Base-by-base conservation (phyloP, 1,284 basidiomycete species). In the Ustilago loliicola region DNA sequence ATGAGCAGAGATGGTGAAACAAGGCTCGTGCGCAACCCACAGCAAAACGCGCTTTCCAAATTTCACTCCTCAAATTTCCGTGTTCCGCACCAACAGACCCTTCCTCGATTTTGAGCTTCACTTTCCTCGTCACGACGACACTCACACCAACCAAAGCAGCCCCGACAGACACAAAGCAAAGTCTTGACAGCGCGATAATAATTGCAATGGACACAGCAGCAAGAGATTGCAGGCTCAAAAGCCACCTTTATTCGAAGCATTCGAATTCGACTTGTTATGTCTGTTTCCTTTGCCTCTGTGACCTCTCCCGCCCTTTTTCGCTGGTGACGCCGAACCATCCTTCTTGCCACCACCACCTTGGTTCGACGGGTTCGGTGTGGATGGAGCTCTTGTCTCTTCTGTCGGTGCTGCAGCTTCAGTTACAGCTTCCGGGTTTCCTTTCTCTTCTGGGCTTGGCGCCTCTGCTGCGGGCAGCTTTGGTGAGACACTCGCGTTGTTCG, bases 241-340 rank as follows among this genome's bases (percentile, higher is more conserved):
- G 8, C 36, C 48, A 36, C 38, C 25, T 42, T 64, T 72, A 32
- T 58, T 61, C 30, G 65, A 60, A 25, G 66, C 66, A 19, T 54
- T 60, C 19, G 65, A 68, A 47, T 57, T 59, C 40, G 66, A 73
- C 58, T 73, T 73, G 66, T 67, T 51, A 23, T 73, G 71, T 40
- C 66, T 29, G 55, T 72, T 72, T 2, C 68, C 68, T 17, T 68
- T 73, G 40, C 70, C 70, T 3, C 65, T 30, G 25, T 63, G 55
- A 5, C 61, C 55, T 25, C 70, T 30, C 13, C 65, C 61, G 10
- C 52, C 61, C 36, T 65, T 73, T 17, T 32, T 45, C 0, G 42
- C 42, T 21, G 71, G 71, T 4, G 71, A 68, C n/a, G 61, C 65
- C 32, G 61, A 47, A 29, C 58, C 66, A 25, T 73, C 62, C 17